phyloP scores from a whole-genome alignment of 1,284 basidiomycete genomes.

The Naganishia sp. region DNA sequence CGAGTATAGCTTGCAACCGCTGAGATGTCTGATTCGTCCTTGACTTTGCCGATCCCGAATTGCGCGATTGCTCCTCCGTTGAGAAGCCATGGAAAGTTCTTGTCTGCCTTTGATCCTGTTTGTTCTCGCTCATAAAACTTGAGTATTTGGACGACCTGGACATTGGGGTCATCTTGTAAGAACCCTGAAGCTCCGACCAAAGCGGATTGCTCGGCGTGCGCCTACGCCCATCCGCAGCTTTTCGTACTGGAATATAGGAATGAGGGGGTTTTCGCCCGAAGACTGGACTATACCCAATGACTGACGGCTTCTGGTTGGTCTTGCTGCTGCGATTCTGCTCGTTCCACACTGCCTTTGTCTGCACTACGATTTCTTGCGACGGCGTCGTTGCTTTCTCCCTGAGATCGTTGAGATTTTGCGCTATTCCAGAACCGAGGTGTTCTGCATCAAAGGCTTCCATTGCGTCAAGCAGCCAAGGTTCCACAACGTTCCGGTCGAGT shows the following conservation, averaged over 20 bases:
- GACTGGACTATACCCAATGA: background rate
- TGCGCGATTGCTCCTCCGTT: background rate
- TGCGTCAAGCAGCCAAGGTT: conserved; percentile 14
- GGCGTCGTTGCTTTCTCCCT: conserved; percentile 15
- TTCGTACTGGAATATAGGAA: too few species aligned
- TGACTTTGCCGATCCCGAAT: background rate
- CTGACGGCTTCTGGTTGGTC: background rate
- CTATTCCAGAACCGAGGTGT: background rate
- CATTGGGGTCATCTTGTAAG: background rate
- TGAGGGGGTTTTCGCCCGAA: background rate
- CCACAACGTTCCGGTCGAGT: background rate
- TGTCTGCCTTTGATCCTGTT: background rate
- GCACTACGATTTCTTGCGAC: conserved; percentile 14
- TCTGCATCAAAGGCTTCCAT: background rate
- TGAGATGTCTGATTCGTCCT: background rate
- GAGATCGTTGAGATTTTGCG: background rate
- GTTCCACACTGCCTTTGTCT: conserved; percentile 11
- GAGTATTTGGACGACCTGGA: background rate
- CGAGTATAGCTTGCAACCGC: conserved; percentile 12
- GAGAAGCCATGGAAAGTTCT: conserved; percentile 1
- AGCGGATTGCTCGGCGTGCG: background rate
- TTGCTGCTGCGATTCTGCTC: background rate
- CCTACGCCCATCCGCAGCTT: background rate
- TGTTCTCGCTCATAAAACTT: background rate
- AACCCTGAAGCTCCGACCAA: background rate